Conservation (phyloP, 176 grass and related monocot genomes). For the Panicum miliaceum region DNA sequence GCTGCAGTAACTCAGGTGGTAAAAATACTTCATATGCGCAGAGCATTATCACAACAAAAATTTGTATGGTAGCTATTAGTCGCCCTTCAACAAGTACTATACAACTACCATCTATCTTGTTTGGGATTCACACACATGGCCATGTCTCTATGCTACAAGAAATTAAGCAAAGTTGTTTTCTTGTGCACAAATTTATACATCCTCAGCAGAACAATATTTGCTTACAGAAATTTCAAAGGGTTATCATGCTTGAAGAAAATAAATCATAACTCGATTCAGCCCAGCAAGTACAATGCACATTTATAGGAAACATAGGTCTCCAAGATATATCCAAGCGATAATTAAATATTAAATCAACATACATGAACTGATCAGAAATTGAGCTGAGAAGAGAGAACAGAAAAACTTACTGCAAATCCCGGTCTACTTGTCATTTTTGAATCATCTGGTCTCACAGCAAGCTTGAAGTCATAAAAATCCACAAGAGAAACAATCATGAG, state of each 20-base stretch:
- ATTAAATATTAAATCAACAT: not conserved
- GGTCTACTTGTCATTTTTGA: conserved; percentile 46
- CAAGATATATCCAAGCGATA: not conserved
- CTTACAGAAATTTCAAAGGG: not conserved
- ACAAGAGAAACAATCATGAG: conserved; percentile 40
- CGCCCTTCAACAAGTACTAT: not conserved
- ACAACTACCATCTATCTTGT: not conserved
- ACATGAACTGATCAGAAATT: conserved; percentile 3
- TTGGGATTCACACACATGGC: not conserved
- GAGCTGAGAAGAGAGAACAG: not conserved
- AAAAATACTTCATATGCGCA: conserved; percentile 9
- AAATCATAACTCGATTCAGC: not conserved
- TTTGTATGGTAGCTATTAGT: not conserved
- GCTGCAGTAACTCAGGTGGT: not conserved
- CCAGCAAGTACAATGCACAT: not conserved
- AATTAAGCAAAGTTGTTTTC: conserved; percentile 4
- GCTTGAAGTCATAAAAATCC: conserved; percentile 51
- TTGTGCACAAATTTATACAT: not conserved
- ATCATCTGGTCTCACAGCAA: conserved; percentile 53
- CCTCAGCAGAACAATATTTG: not conserved
- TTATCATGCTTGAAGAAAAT: not conserved
- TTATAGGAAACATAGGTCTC: not conserved
- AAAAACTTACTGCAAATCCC: conserved; percentile 70
- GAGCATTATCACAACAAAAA: conserved; percentile 11
- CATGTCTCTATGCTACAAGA: conserved; percentile 9